A percentile compares a stretch with the other conserved stretches of the same genome.
Evolutionary conservation across 352 stramenopile genomes (phyloP).

Genomic region (Pythium volutum): DNA sequence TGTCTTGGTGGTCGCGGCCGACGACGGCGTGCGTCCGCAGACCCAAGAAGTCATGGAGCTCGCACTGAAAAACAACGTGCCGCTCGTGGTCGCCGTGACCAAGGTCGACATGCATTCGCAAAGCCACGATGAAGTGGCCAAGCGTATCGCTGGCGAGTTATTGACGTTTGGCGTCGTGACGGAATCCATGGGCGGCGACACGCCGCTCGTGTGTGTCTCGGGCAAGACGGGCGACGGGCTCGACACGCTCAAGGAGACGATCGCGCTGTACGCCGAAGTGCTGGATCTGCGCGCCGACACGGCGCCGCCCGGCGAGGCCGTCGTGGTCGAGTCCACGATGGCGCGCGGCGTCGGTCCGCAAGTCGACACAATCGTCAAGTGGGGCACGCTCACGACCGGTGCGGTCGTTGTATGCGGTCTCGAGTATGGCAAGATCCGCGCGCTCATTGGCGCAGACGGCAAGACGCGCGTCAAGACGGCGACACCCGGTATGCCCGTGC

Average conservation of each 20-base stretch:
- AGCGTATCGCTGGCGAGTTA: conserved; percentile 84
- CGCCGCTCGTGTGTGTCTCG: conserved; percentile 94
- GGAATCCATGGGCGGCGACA: conserved; percentile 93
- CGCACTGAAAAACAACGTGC: conserved; percentile 93
- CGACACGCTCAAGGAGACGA: conserved; percentile 95
- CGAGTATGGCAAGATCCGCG: conserved; percentile 92
- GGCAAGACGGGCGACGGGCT: conserved; percentile 94
- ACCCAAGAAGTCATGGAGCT: conserved; percentile 95
- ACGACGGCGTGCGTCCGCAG: conserved; percentile 98
- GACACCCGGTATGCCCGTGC: conserved; percentile 89
- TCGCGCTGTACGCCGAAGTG: conserved; percentile 96
- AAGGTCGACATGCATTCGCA: conserved; percentile 94
- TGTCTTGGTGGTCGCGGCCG: conserved; percentile 96
- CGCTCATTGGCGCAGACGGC: conserved; percentile 58
- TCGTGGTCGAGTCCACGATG: conserved; percentile 96
- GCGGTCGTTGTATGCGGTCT: conserved; percentile 94
- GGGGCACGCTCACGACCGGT: conserved; percentile 94
- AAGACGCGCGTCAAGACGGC: conserved; percentile 87
- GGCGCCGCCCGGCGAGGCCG: conserved; percentile 85
- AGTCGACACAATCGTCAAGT: conserved; percentile 96
- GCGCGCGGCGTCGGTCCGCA: conserved; percentile 93
- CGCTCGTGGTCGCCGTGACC: conserved; percentile 96
- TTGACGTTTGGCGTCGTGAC: conserved; percentile 92
- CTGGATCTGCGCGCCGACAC: conserved; percentile 94
- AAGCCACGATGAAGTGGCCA: conserved; percentile 60